Evolutionary conservation across 2,329 filamentous ascomycete species (phyloP).

Genomic region (Polytolypa hystricis): DNA sequence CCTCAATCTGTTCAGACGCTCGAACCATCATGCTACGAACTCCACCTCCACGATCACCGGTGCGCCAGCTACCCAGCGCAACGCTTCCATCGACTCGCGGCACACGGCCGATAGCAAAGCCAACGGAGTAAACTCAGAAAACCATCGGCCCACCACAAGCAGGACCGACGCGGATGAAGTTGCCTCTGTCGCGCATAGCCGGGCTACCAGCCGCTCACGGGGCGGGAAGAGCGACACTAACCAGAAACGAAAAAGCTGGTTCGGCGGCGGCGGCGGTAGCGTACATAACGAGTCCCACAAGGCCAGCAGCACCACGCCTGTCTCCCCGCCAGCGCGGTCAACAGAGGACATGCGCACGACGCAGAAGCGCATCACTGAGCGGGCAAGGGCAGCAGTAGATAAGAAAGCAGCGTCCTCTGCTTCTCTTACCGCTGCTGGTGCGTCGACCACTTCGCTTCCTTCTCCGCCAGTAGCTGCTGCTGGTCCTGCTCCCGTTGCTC

Average conservation of each 20-base stretch:
- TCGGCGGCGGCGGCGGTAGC: conserved; percentile 19
- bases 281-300: conserved; percentile 11
- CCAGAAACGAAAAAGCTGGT: conserved; percentile 30
- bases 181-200: conserved; percentile 27
- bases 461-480: too few species aligned
- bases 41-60: conserved; percentile 27
- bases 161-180: conserved; percentile 23
- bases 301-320: conserved; percentile 1
- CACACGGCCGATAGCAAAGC: conserved; percentile 6
- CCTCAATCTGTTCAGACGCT: conserved; percentile 34
- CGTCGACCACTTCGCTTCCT: too few species aligned
- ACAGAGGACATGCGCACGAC: conserved; percentile 15
- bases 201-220: conserved; percentile 25
- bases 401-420: too few species aligned
- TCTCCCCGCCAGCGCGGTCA: conserved; percentile 7
- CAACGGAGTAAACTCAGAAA: conserved; percentile 12
- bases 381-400: conserved; percentile 11
- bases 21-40: conserved; percentile 24
- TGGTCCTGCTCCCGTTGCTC: too few species aligned
- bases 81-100: conserved; percentile 3
- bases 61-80: neutral
- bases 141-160: conserved; percentile 9
- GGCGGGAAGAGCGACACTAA: conserved; percentile 21
- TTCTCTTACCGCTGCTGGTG: too few species aligned
- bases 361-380: conserved; percentile 13